Conservation (phyloP, 257 asterid genomes). For the Nicotiana attenuata region DNA sequence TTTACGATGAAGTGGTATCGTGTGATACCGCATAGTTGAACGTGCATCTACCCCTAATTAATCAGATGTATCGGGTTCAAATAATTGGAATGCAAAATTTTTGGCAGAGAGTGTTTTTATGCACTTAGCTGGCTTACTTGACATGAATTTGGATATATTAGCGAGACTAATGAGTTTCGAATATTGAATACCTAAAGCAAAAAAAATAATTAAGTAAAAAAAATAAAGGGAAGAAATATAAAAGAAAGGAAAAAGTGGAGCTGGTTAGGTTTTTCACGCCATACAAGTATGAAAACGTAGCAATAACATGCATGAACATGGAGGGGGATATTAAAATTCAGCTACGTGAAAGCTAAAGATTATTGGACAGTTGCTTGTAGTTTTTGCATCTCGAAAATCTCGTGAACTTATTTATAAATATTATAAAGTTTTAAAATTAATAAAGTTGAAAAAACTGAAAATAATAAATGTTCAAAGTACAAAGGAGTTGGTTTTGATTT, state of each 20-base stretch:
- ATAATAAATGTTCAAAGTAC: neutral
- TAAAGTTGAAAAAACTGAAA: neutral
- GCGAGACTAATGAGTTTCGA: too few species aligned
- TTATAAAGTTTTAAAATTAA: conserved; percentile 18
- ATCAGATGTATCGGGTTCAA: neutral
- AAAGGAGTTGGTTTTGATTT: conserved; percentile 17
- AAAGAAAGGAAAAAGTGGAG: neutral
- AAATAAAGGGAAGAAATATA: neutral
- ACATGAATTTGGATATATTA: neutral
- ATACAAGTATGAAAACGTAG: conserved; percentile 15
- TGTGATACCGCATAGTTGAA: too few species aligned
- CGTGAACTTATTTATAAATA: conserved; percentile 29
- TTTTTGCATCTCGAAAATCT: conserved; percentile 51
- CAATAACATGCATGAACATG: conserved; percentile 9
- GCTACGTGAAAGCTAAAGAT: neutral
- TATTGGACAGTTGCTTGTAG: conserved; percentile 44
- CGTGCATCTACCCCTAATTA: too few species aligned
- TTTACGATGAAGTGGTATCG: too few species aligned
- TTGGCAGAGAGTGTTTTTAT: neutral
- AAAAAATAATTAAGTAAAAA: neutral
- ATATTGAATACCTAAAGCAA: neutral
- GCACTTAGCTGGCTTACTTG: too few species aligned
- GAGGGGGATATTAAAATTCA: neutral
- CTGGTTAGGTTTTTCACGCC: conserved; percentile 25
- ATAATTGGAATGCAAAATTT: too few species aligned